A percentile compares a stretch with the other conserved stretches of the same genome.
These are phyloP conservation scores for Mycocentrospora acerina DNA, from an alignment of 2,329 filamentous ascomycete genomes.

Conservation along the genomic window DNA sequence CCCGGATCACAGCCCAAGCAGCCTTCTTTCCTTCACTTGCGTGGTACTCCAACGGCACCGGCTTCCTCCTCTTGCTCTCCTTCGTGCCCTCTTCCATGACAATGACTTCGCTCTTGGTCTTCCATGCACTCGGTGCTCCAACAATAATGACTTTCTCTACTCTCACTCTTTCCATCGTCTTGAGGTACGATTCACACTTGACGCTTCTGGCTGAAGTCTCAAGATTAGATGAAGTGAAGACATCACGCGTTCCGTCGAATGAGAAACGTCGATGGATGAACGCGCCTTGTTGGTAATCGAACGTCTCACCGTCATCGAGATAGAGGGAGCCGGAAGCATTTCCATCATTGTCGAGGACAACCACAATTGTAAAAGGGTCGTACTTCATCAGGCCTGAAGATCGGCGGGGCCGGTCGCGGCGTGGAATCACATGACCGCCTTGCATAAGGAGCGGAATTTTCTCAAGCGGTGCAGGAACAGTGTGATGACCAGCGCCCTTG, in stretches of 20 bases:
- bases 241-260: slow-evolving; percentile 57
- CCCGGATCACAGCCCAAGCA: slow-evolving; percentile 63
- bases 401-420: slow-evolving; percentile 82
- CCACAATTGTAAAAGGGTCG: slow-evolving; percentile 90
- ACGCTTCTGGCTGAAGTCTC: slow-evolving; percentile 53
- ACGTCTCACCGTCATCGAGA: slow-evolving; percentile 90
- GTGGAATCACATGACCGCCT: slow-evolving; percentile 87
- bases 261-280: slow-evolving; percentile 84
- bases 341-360: slow-evolving; percentile 67
- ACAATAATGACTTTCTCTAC: slow-evolving; percentile 86
- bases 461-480: slow-evolving; percentile 75
- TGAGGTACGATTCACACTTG: slow-evolving; percentile 72
- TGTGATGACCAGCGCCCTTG: slow-evolving; percentile 70
- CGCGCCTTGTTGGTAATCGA: slow-evolving; percentile 80
- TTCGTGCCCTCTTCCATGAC: slow-evolving; percentile 61
- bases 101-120: slow-evolving; percentile 61
- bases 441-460: slow-evolving; percentile 89
- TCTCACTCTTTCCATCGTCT: slow-evolving; percentile 73
- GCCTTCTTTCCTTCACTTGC: slow-evolving; percentile 56
- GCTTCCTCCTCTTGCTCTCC: slow-evolving; percentile 45
- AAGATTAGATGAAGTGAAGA: slow-evolving; percentile 65
- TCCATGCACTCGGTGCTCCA: slow-evolving; percentile 74
- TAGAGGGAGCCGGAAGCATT: slow-evolving; percentile 83
- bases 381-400: slow-evolving; percentile 87
- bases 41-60: slow-evolving; percentile 63